These are phyloP conservation scores for Euphorbia corollata DNA, from an alignment of 441 rosid species.

Conservation along the genomic window DNA sequence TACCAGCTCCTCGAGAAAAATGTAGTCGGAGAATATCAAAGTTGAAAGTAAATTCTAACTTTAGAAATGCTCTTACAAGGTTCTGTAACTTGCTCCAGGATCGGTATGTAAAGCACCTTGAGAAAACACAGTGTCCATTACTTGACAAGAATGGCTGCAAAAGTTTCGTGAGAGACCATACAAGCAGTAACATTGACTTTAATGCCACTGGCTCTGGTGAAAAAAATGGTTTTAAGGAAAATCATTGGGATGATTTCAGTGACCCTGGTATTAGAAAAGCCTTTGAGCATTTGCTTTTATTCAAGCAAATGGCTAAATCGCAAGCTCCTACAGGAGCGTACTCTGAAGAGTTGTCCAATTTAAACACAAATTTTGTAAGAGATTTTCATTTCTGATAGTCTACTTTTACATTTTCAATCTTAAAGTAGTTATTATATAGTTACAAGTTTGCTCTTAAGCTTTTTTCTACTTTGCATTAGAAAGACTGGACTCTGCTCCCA, in stretches of 20 bases:
- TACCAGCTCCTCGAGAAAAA: slow-evolving; percentile 59
- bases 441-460: slow-evolving; percentile 7
- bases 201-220: slow-evolving; percentile 30
- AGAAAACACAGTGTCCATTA: slow-evolving; percentile 38
- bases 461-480: background rate
- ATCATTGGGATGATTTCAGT: slow-evolving; percentile 82
- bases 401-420: slow-evolving; percentile 6
- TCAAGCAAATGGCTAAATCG: slow-evolving; percentile 60
- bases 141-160: slow-evolving; percentile 28
- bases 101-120: slow-evolving; percentile 59
- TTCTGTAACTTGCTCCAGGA: slow-evolving; percentile 77
- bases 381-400: slow-evolving; percentile 29
- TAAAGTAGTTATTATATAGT: slow-evolving; percentile 1
- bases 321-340: slow-evolving; percentile 42
- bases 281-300: slow-evolving; percentile 58
- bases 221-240: slow-evolving; percentile 36
- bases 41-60: slow-evolving; percentile 47
- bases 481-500: background rate
- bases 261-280: slow-evolving; percentile 46
- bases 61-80: slow-evolving; percentile 68
- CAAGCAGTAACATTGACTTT: slow-evolving; percentile 22
- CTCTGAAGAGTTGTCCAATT: slow-evolving; percentile 47
- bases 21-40: slow-evolving; percentile 66
- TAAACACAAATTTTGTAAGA: slow-evolving; percentile 35
- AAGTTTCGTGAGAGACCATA: slow-evolving; percentile 34